These are phyloP conservation scores for Globisporangium nunn DNA, from an alignment of 352 stramenopile genomes.

Conservation along the genomic window DNA sequence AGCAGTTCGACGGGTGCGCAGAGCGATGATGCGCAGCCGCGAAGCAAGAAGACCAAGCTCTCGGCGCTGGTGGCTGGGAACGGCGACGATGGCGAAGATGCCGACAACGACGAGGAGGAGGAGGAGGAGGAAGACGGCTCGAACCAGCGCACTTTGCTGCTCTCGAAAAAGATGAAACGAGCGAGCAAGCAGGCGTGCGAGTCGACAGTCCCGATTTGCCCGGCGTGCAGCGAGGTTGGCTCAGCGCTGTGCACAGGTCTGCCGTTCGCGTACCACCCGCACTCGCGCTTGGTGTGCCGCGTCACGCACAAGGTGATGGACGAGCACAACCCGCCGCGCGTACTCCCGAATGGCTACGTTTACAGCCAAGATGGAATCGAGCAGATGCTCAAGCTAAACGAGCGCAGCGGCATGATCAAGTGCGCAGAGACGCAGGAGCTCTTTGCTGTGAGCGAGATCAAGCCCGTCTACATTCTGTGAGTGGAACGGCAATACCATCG, in stretches of 20 bases:
- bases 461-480: slow-evolving; percentile 76
- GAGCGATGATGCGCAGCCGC: slow-evolving; percentile 18
- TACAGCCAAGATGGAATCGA: slow-evolving; percentile 77
- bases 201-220: slow-evolving; percentile 44
- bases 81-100: neutral
- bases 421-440: slow-evolving; percentile 69
- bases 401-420: slow-evolving; percentile 46
- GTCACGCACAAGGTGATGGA: slow-evolving; percentile 78
- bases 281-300: slow-evolving; percentile 75
- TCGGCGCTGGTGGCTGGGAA: slow-evolving; percentile 1
- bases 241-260: slow-evolving; percentile 45
- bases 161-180: slow-evolving; percentile 3
- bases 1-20: slow-evolving; percentile 12
- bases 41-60: slow-evolving; percentile 44
- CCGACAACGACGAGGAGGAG: slow-evolving; percentile 2
- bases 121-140: slow-evolving; percentile 16
- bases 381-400: slow-evolving; percentile 28
- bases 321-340: slow-evolving; percentile 76
- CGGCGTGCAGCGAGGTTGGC: slow-evolving; percentile 66
- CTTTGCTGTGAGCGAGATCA: slow-evolving; percentile 50
- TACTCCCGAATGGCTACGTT: slow-evolving; percentile 78
- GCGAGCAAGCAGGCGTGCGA: neutral
- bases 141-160: neutral
- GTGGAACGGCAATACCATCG: neutral
- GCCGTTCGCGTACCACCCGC: slow-evolving; percentile 76